Evolutionary conservation across 257 asterid species (phyloP), one percentile per base, ranked within the genome.

Genomic region (Vinca minor): DNA sequence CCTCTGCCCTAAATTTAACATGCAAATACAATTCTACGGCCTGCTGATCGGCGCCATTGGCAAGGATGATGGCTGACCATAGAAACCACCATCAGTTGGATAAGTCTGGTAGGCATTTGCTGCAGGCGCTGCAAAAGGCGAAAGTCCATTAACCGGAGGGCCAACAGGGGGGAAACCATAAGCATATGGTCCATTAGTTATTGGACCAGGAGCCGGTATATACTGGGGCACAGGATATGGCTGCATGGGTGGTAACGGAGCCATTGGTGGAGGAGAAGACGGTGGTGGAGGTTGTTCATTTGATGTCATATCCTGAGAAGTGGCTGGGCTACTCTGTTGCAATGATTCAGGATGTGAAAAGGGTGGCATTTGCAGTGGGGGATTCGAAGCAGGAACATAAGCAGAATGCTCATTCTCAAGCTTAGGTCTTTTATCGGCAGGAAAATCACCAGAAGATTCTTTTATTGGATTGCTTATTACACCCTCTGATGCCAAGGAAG

Each of bases 401-500:
- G 75, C 41, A 38, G 82, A 62, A 7, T 74, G 78, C 23, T 85
- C 84, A 39, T 80, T 78, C 64, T 83, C 93, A 6, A 86, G 73
- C 77, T 81, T 92, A 17, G 79, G 79, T 69, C 85, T 81, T 73
- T 92, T 89, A 62, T 87, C 96, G 2, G 84, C 59, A 14, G 85
- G 87, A 68, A 76, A 76, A 61, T 83, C 89, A 25, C 46, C 58
- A 5, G 80, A 52, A 44, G 83, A 45, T 42, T 81, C 89, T 55
- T 74, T 72, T 26, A 57, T 47, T 32, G 77, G 52, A 59, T 76
- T 83, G 60, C 87, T 68, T 18, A 86, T 85, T 41, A 88, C 89
- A 58, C 96, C 97, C 65, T 84, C 98, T 1, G 97, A 89, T 18
- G 95, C 92, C 38, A 89, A 81, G 41, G 97, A 87, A 3, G 94